Evolutionary conservation across 345 rosid genomes (phyloP).

Genomic region (Bruguiera gymnorhiza): DNA sequence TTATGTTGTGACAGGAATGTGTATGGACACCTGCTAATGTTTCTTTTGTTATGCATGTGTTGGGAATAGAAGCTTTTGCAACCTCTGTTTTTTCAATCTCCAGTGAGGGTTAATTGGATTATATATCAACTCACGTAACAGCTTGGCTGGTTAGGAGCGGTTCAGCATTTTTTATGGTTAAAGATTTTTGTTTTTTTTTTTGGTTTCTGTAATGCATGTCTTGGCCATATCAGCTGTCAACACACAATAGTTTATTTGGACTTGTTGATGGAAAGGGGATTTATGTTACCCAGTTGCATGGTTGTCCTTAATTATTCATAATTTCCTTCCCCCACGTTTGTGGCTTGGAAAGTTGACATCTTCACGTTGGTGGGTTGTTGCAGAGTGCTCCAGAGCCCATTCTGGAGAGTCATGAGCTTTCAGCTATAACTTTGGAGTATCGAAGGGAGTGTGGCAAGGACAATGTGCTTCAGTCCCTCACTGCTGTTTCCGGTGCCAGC

Average conservation of each 20-base stretch:
- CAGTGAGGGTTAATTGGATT: not conserved
- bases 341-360: not conserved
- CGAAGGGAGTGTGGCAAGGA: conserved; percentile 24
- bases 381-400: conserved; percentile 23
- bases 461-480: conserved; percentile 17
- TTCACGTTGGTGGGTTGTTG: not conserved
- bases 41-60: not conserved
- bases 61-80: not conserved
- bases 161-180: conserved; percentile 4
- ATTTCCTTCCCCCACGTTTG: not conserved
- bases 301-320: not conserved
- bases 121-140: not conserved
- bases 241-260: not conserved
- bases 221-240: not conserved
- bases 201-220: not conserved
- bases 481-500: conserved; percentile 7
- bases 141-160: not conserved
- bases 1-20: not conserved
- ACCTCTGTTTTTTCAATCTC: not conserved
- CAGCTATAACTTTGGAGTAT: conserved; percentile 20
- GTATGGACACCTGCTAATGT: not conserved
- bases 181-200: conserved; percentile 1
- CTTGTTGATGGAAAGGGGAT: not conserved
- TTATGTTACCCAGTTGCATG: not conserved
- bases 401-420: conserved; percentile 17